phyloP scores from a whole-genome alignment of 306 rosid species.

The Cotoneaster glaucophyllus region DNA sequence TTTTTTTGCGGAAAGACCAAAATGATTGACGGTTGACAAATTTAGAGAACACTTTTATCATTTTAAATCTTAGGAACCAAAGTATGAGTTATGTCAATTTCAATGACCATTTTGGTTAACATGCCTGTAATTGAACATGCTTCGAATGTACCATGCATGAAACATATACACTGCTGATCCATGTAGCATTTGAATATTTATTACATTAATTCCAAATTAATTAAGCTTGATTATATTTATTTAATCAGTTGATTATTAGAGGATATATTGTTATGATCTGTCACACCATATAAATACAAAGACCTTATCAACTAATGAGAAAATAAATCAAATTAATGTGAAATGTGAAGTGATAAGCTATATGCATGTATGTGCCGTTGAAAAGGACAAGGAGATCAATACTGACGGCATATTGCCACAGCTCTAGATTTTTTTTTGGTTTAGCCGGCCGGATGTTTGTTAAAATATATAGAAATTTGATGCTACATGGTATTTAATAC shows the following conservation, averaged over 20 bases:
- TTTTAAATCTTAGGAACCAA: too few relatives aligned
- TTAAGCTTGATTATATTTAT: neutral
- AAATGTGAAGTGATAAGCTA: neutral
- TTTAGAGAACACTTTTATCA: too few relatives aligned
- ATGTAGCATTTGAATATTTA: neutral
- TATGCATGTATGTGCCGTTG: neutral
- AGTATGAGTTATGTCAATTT: too few relatives aligned
- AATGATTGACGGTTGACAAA: too few relatives aligned
- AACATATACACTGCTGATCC: neutral
- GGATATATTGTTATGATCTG: neutral
- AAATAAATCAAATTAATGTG: neutral
- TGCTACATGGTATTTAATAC: too few relatives aligned
- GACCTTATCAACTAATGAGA: neutral
- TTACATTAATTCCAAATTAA: neutral
- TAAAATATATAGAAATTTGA: neutral
- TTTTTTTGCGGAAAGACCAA: too few relatives aligned
- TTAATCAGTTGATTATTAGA: neutral
- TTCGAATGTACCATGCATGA: neutral
- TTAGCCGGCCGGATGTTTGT: neutral
- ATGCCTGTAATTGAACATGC: too few relatives aligned
- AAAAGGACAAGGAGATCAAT: neutral
- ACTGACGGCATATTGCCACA: neutral
- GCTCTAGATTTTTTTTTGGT: neutral
- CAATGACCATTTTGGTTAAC: too few relatives aligned
- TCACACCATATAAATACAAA: neutral